Evolutionary conservation across 306 rosid species (phyloP), one percentile per base, ranked within the genome.

Genomic region (Purshia tridentata): DNA sequence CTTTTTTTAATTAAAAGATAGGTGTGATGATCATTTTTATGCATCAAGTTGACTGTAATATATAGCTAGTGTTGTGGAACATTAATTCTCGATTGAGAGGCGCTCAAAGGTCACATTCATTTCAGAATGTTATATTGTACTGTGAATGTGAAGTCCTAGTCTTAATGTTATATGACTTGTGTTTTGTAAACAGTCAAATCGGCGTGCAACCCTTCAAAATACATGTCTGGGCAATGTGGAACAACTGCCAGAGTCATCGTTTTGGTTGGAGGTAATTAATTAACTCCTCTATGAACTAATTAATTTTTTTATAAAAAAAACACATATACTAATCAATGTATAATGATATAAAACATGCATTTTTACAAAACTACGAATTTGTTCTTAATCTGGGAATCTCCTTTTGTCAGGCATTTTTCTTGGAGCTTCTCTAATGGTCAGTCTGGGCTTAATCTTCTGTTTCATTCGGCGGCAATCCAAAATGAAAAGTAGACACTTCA

Each of bases 261-360:
- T 72, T 81, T 94, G 59, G 77, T 93, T 47, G 98, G 96, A 88
- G 96, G 97, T 92, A 78, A 73, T 10, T 92, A 76, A 73, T 10
- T 16, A 60, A 76, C 50, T 45, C 57, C 11, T 35, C 23, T 45
- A 40, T 6, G 22, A 29, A 14, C 63, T 0, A 35, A 7, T 59
- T 59, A 59, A 29, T 59, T n/a, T n/a, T n/a, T n/a, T n/a, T n/a
- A n/a, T n/a, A n/a, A n/a, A n/a, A n/a, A n/a, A n/a, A n/a, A n/a
- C n/a, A n/a, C n/a, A n/a, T n/a, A n/a, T n/a, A n/a, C n/a, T n/a
- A n/a, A n/a, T n/a, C n/a, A n/a, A n/a, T n/a, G n/a, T 29, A 29
- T 29, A 29, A 29, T 29, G 35, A 29, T 29, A 1, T 29, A 29
- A 29, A 29, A 29, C 35, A 29, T 29, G 35, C 1, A 15, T 19